Evolutionary conservation across 2,329 filamentous ascomycete species (phyloP), one percentile per base, ranked within the genome.

Genomic region (Paraphaeosphaeria minitans): DNA sequence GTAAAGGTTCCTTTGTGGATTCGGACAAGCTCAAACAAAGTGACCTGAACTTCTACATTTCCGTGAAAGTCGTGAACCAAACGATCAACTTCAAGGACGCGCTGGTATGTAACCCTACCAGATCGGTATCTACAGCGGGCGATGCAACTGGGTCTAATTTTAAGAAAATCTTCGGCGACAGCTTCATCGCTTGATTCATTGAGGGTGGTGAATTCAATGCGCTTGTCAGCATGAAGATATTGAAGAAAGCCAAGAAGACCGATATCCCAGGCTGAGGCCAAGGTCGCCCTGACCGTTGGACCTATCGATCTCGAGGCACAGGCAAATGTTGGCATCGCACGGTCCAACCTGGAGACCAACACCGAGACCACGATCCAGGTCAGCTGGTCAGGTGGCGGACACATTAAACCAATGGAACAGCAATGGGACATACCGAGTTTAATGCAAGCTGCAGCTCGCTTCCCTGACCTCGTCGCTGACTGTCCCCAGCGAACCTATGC

Each of bases 31-130:
- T 74, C 59, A 73, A 72, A 54, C 58, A 67, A 29, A 64, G 60
- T 37, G 69, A 74, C 56, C 47, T 73, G 10, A 74, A 73, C 56
- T 68, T 62, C 48, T 62, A 62, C 35, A 61, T 73, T 29, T 58
- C 59, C n/a, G 68, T 72, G 43, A 71, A 69, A 22, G 69, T 72
- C 21, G 65, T 66, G 22, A 70, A 70, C 41, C 67, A 73, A 42
- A 69, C 60, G 2, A 53, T 66, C 24, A 63, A 61, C 24, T 49
- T 66, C 12, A 62, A 63, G 42, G 70, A 73, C 31, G 65, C 53
- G 10, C 45, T 63, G 3, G 56, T 56, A 12, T 72, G 64, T 57
- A 58, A 67, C 14, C 65, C 62, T 33, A 53, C 72, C 12, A 43
- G 55, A 33, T 62, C 33, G 19, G 47, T 55, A 14, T n/a, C n/a